Evolutionary conservation across 208 protist genomes (phyloP), one percentile per base, ranked within the genome.

Genomic region (Crithidia thermophila): DNA sequence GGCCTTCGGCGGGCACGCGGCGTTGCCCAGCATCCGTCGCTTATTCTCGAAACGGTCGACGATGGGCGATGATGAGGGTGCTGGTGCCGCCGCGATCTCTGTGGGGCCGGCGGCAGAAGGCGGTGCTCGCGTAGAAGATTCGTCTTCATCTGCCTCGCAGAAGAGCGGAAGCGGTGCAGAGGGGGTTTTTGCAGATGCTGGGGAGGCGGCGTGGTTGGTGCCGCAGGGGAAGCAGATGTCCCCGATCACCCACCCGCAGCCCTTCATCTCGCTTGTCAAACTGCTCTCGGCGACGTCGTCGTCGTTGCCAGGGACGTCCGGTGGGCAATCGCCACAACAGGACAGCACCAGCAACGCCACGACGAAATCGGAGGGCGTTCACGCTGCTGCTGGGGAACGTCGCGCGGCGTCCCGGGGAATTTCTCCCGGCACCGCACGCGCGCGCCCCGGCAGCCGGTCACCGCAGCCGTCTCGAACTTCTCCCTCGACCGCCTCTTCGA

Each of bases 251-350:
- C 51, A 64, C 46, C 69, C 69, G 0, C 40, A 43, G 69, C 69
- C 69, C 13, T 68, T 68, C 30, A 75, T 75, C 23, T 69, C 60
- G 7, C 42, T 75, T 9, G 46, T 75, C 10, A 64, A 74, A 51
- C 47, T 74, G 40, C 42, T 64, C 31, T 64, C 58, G 30, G 46
- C 53, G 25, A 47, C 34, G 43, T 33, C 37, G 27, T 18, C 56
- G n/a, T n/a, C 34, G 23, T 11, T 30, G 28, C 27, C 36, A 4
- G 42, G n/a, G n/a, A 21, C 59, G 30, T 16, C 50, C 14, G 30
- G 33, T 31, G 9, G 25, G n/a, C 49, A 31, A 7, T 21, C 6
- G 13, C 27, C 5, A 55, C n/a, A 20, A n/a, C n/a, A n/a, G n/a
- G n/a, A n/a, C n/a, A n/a, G n/a, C n/a, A n/a, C n/a, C n/a, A n/a